Evolutionary conservation across 257 asterid genomes (phyloP).

Genomic region (Apocynum venetum): DNA sequence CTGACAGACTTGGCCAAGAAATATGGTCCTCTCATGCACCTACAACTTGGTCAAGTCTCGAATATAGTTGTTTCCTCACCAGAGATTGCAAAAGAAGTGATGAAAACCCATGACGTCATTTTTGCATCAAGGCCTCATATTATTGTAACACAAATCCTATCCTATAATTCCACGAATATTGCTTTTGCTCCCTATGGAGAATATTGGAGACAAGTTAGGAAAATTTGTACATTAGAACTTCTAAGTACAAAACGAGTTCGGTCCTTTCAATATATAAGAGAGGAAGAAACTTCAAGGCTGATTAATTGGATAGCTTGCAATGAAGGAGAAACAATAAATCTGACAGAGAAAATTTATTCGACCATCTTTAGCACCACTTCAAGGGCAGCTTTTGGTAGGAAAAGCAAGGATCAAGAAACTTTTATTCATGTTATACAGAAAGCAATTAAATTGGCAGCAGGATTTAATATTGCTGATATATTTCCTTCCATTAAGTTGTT

Average conservation of each 20-base stretch:
- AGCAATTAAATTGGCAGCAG: conserved; percentile 6
- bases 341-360: conserved; percentile 21
- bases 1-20: conserved; percentile 24
- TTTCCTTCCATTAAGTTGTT: conserved; percentile 18
- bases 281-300: conserved; percentile 15
- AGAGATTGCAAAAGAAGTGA: conserved; percentile 25
- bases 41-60: conserved; percentile 30
- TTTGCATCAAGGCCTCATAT: conserved; percentile 35
- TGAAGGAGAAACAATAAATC: conserved; percentile 22
- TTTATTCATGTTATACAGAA: conserved; percentile 13
- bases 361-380: conserved; percentile 10
- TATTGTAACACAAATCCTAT: conserved; percentile 15
- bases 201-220: conserved; percentile 41
- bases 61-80: conserved; percentile 29
- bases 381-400: conserved; percentile 28
- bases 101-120: conserved; percentile 31
- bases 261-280: conserved; percentile 21
- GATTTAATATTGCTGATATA: conserved; percentile 19
- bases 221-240: conserved; percentile 38
- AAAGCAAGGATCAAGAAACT: conserved; percentile 15
- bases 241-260: conserved; percentile 31
- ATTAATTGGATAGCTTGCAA: conserved; percentile 11
- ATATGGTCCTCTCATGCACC: conserved; percentile 38
- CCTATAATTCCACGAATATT: conserved; percentile 22
- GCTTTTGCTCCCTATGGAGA: conserved; percentile 26